Percentiles rank a stretch among this genome's conserved stretches.
Conservation (phyloP, 1,139 yeast species). For the Kluyveromyces sp. region DNA sequence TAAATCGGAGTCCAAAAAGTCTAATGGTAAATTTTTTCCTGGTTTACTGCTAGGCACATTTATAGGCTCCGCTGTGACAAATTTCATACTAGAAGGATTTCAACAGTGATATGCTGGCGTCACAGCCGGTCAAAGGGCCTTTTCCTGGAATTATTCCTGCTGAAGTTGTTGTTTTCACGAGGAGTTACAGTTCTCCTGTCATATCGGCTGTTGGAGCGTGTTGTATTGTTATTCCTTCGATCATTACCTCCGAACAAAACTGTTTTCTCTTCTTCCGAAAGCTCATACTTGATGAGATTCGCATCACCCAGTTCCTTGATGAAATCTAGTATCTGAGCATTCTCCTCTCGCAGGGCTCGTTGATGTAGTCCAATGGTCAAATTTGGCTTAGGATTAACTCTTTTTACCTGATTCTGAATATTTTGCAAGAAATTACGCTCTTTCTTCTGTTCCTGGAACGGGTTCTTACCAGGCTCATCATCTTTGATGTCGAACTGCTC, state of each 20-base stretch:
- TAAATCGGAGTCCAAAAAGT: not conserved
- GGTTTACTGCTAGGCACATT: slow-evolving; percentile 28
- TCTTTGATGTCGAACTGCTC: slow-evolving; percentile 27
- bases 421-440: slow-evolving; percentile 30
- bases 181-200: not conserved
- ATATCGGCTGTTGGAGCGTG: slow-evolving; percentile 1
- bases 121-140: slow-evolving; percentile 4
- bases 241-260: slow-evolving; percentile 23
- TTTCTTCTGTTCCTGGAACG: slow-evolving; percentile 25
- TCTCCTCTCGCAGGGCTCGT: slow-evolving; percentile 29
- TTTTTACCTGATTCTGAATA: slow-evolving; percentile 29
- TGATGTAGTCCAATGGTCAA: slow-evolving; percentile 27
- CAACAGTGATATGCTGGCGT: not conserved
- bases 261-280: slow-evolving; percentile 28
- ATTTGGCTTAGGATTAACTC: slow-evolving; percentile 25
- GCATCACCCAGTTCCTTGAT: slow-evolving; percentile 31
- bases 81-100: slow-evolving; percentile 13
- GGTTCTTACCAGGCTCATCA: slow-evolving; percentile 20
- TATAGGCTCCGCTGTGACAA: slow-evolving; percentile 25
- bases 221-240: slow-evolving; percentile 8
- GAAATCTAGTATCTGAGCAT: slow-evolving; percentile 25
- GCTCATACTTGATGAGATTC: slow-evolving; percentile 24
- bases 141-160: slow-evolving; percentile 6
- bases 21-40: slow-evolving; percentile 15
- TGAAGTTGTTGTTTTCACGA: not conserved